Conservation (phyloP, 78 protist species). For the Polysphondylium violaceum region DNA sequence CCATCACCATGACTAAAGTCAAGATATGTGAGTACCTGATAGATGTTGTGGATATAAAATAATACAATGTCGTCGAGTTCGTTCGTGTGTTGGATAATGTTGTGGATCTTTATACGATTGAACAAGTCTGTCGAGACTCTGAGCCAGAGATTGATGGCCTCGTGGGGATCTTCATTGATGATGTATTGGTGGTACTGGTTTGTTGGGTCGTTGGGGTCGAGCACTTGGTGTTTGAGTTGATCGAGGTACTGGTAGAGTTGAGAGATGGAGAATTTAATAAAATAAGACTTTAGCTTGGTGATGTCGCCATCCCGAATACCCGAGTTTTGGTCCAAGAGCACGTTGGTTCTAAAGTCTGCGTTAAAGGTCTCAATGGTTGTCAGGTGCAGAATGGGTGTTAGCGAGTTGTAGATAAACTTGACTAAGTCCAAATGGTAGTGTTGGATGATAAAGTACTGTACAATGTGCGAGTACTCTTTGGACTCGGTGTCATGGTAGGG, state of each 20-base stretch:
- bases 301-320: neutral
- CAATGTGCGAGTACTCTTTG: neutral
- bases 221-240: no score
- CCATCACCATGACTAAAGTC: no score
- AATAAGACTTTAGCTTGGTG: neutral
- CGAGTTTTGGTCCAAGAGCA: neutral
- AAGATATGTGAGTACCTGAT: no score
- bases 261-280: neutral
- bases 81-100: no score
- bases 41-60: no score
- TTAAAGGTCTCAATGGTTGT: neutral
- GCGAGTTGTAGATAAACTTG: neutral
- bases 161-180: neutral
- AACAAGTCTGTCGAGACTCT: slow-evolving; percentile 13
- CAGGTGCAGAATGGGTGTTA: neutral
- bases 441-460: neutral
- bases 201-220: no score
- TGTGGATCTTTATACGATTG: slow-evolving; percentile 9
- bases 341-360: neutral
- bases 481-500: neutral
- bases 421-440: neutral
- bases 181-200: no score
- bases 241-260: no score
- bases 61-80: no score
- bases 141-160: neutral